Evolutionary conservation across 2,329 filamentous ascomycete species (phyloP).

Genomic region (Remersonia thermophila): DNA sequence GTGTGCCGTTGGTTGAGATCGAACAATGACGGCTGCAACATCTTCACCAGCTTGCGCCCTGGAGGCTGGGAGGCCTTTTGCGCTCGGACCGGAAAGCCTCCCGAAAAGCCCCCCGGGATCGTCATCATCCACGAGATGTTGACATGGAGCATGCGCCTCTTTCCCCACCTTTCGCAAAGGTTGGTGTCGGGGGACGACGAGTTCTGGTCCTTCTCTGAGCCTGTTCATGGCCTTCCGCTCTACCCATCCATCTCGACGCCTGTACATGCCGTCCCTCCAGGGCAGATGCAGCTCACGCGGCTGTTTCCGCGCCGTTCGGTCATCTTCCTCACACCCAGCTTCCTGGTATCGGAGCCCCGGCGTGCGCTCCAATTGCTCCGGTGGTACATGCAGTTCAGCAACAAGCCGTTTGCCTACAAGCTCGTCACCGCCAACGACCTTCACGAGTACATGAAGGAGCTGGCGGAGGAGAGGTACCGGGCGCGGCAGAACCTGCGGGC

Average conservation of each 20-base stretch:
- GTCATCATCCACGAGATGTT: conserved; percentile 36
- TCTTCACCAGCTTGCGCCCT: conserved; percentile 28
- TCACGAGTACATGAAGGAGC: conserved; percentile 22
- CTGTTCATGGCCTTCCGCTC: conserved; percentile 17
- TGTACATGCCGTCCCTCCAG: conserved; percentile 15
- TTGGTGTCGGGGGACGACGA: conserved; percentile 21
- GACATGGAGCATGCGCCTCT: conserved; percentile 25
- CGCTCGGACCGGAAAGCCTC: conserved; percentile 12
- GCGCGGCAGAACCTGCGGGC: conserved; percentile 13
- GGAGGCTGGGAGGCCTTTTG: conserved; percentile 38
- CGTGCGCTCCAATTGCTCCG: conserved; percentile 26
- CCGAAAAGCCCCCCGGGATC: conserved; percentile 18
- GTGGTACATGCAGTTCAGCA: conserved; percentile 26
- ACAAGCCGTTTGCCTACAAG: too few relatives aligned
- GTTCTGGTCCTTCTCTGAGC: conserved; percentile 32
- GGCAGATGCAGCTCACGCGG: conserved; percentile 25
- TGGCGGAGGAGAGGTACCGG: conserved; percentile 24
- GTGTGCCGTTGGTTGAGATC: conserved; percentile 34
- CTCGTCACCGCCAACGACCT: conserved; percentile 28
- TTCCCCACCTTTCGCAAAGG: conserved; percentile 26
- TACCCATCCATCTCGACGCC: conserved; percentile 20
- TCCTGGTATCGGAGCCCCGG: conserved; percentile 33
- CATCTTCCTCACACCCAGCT: conserved; percentile 39
- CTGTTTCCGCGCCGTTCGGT: conserved; percentile 34
- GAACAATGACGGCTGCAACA: conserved; percentile 27